Base-by-base conservation (phyloP, 2,329 filamentous ascomycete genomes). In the Annulohypoxylon truncatum region DNA sequence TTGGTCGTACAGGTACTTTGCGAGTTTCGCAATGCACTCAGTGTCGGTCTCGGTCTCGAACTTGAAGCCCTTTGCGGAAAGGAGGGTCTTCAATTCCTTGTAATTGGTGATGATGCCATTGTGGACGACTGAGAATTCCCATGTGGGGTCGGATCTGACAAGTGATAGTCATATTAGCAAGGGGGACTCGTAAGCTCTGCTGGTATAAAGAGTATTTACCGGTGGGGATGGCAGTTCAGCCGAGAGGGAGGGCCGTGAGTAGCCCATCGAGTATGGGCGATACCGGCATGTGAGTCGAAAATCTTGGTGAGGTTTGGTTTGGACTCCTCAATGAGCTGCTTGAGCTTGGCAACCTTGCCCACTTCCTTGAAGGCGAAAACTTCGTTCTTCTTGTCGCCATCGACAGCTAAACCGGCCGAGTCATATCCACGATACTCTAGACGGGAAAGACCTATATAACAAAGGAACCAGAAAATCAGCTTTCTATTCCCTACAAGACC, bases 51-150 rank as follows among this genome's bases (percentile, higher is more conserved):
- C 95, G 55, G 96, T 99, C 90, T 99, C 96, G 80, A 99, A 99
- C 78, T 90, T 92, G 90, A 97, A 97, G 79, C 96, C 96, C 88
- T 98, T 99, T 86, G 87, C 87, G 83, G 91, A 88, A 74, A 99
- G 88, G 70, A 99, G 90, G 69, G 92, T 93, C 89, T 95, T 97
- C 76, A 99, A 85, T 84, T 99, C 96, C 88, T 99, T 99, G 89
- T 99, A 99, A 89, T 99, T 99, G 85, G 96, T 99, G 83, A 99
- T 99, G 87, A 99, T 99, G 79, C 96, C 96, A 83, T 99, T 99
- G 91, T 99, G 96, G 67, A 98, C 96, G 75, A 99, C 90, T 72
- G 93, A 88, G 82, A 99, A 99, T 83, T 99, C 92, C 94, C 95
- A 99, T 77, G 84, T 92, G 75, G 91, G 89, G 81, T 99, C 96